Evolutionary conservation across 352 stramenopile genomes (phyloP).

Genomic region (Phytophthora citrophthora): DNA sequence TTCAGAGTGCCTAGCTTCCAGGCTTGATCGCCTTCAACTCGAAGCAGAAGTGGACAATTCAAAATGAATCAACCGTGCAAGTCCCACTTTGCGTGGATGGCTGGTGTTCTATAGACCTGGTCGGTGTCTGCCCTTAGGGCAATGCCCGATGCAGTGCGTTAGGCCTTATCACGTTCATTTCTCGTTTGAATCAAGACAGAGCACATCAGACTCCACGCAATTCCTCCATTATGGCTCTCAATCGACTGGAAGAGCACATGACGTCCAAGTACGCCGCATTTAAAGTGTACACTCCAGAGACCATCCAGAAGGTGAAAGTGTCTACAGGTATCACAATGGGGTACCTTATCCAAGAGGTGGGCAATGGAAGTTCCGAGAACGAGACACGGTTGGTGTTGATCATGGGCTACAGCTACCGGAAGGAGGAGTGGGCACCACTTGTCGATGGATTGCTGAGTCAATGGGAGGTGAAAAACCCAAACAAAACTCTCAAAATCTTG

Average conservation of each 20-base stretch:
- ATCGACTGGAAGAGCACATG: slow-evolving; percentile 52
- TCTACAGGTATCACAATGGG: slow-evolving; percentile 53
- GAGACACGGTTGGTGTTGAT: slow-evolving; percentile 47
- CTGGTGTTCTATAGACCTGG: slow-evolving; percentile 20
- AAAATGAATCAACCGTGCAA: slow-evolving; percentile 4
- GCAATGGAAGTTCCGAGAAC: slow-evolving; percentile 19
- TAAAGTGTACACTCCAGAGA: slow-evolving; percentile 35
- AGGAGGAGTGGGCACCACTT: slow-evolving; percentile 49
- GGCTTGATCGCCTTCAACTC: too few relatives aligned
- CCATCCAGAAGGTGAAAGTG: slow-evolving; percentile 41
- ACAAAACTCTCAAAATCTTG: slow-evolving; percentile 45
- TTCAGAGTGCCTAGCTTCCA: slow-evolving; percentile 5
- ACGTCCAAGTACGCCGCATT: slow-evolving; percentile 41
- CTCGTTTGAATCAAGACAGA: slow-evolving; percentile 5
- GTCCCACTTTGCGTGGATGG: slow-evolving; percentile 17
- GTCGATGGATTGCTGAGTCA: slow-evolving; percentile 42
- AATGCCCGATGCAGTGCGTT: too few relatives aligned
- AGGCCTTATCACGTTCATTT: slow-evolving; percentile 12
- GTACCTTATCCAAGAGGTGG: slow-evolving; percentile 50
- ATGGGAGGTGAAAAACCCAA: slow-evolving; percentile 19
- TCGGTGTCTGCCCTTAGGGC: too few relatives aligned
- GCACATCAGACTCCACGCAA: background rate
- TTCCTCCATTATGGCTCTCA: slow-evolving; percentile 23
- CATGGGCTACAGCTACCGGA: slow-evolving; percentile 50
- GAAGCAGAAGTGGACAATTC: background rate